Evolutionary conservation across 2,329 filamentous ascomycete species (phyloP).

Genomic region (Colletotrichum nymphaeae): DNA sequence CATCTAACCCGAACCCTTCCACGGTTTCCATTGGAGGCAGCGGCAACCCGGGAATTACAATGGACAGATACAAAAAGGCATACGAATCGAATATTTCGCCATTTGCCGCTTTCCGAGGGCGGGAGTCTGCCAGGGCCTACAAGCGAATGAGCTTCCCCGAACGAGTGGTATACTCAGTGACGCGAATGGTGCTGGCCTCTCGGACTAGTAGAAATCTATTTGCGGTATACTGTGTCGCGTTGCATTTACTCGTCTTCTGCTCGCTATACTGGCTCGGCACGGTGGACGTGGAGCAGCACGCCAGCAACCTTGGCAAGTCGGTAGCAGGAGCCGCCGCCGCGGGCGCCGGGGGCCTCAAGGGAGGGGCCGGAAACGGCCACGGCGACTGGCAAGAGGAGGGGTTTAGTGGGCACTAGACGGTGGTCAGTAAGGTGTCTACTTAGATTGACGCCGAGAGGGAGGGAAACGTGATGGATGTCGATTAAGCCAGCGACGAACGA

Average conservation of each 20-base stretch:
- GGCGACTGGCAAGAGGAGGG: constrained; percentile 75
- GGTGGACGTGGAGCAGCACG: constrained; percentile 71
- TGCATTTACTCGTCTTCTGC: constrained; percentile 89
- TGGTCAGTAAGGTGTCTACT: neutral
- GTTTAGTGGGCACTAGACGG: constrained; percentile 56
- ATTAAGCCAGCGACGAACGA: neutral
- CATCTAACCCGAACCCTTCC: constrained; percentile 79
- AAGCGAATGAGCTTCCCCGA: constrained; percentile 94
- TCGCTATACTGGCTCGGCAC: constrained; percentile 88
- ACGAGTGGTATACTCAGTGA: constrained; percentile 89
- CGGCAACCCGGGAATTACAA: constrained; percentile 69
- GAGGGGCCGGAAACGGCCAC: constrained; percentile 47
- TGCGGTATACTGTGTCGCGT: constrained; percentile 87
- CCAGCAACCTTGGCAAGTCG: constrained; percentile 64
- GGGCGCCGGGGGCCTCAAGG: constrained; percentile 44
- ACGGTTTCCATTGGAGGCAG: constrained; percentile 71
- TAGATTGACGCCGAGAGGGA: neutral
- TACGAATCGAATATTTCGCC: constrained; percentile 97
- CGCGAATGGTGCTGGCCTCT: constrained; percentile 89
- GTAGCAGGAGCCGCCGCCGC: constrained; percentile 57
- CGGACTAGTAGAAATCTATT: constrained; percentile 93
- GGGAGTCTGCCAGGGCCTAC: constrained; percentile 90
- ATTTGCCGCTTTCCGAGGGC: constrained; percentile 94
- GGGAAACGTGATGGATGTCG: neutral
- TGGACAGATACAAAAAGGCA: constrained; percentile 89